Evolutionary conservation across 495 filamentous ascomycete species (phyloP).

Genomic region (Penicillium verhagenii): DNA sequence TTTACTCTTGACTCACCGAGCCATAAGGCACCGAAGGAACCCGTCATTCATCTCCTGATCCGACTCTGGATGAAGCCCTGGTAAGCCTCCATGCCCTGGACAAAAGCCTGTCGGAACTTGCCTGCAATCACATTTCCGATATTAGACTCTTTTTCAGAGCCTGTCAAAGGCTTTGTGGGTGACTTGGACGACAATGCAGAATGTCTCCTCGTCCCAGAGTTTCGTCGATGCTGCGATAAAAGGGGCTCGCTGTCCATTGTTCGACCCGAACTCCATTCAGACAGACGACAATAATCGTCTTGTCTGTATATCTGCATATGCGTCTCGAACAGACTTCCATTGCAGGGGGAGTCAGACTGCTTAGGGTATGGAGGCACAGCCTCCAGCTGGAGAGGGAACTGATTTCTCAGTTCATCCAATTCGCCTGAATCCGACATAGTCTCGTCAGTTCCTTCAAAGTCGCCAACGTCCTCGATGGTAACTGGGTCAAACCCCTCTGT

Average conservation of each 20-base stretch:
- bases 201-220: background rate
- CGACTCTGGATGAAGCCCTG: background rate
- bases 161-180: too few relatives aligned
- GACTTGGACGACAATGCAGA: background rate
- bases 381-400: conserved; percentile 6
- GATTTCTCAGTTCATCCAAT: background rate
- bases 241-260: background rate
- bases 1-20: too few relatives aligned
- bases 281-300: background rate
- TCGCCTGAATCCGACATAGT: background rate
- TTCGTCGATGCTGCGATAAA: too few relatives aligned
- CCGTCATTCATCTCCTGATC: too few relatives aligned
- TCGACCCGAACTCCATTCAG: background rate
- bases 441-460: background rate
- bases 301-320: background rate
- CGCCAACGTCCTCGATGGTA: background rate
- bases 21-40: too few relatives aligned
- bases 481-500: background rate
- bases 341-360: background rate
- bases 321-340: conserved; percentile 1
- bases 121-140: background rate
- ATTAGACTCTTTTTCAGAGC: background rate
- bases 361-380: conserved; percentile 6
- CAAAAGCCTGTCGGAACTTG: background rate
- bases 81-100: background rate